phyloP scores from a whole-genome alignment of 2,329 filamentous ascomycete genomes.

The Septoria petroselini region DNA sequence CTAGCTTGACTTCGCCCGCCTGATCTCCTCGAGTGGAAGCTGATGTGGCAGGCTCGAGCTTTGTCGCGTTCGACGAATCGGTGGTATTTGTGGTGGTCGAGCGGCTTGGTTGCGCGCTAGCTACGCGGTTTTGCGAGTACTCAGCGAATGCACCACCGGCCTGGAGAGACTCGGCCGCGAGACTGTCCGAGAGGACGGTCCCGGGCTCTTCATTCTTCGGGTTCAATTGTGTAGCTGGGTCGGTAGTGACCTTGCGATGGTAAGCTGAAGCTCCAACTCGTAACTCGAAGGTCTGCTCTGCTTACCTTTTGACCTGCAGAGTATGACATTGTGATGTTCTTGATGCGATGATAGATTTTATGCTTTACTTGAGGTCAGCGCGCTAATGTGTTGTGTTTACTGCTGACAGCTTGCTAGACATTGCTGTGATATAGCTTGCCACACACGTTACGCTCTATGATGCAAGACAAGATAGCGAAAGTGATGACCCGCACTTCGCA shows the following conservation, averaged over 20 bases:
- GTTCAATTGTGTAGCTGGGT: slow-evolving; percentile 48
- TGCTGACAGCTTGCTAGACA: not conserved
- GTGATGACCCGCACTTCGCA: too few relatives aligned
- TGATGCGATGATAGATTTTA: not conserved
- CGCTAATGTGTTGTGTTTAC: not conserved
- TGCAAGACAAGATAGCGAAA: too few relatives aligned
- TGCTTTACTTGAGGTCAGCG: too few relatives aligned
- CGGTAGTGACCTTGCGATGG: slow-evolving; percentile 33
- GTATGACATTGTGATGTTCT: slow-evolving; percentile 10
- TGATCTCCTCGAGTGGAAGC: slow-evolving; percentile 36
- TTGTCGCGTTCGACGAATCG: slow-evolving; percentile 53
- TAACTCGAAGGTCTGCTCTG: not conserved
- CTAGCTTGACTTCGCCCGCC: too few relatives aligned
- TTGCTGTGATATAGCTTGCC: too few relatives aligned
- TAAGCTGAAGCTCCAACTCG: not conserved
- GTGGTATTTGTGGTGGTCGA: slow-evolving; percentile 57
- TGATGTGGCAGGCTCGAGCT: slow-evolving; percentile 49
- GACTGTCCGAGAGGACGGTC: slow-evolving; percentile 63
- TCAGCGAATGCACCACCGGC: slow-evolving; percentile 59
- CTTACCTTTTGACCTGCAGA: slow-evolving; percentile 15
- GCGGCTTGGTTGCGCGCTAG: slow-evolving; percentile 49
- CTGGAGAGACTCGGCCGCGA: slow-evolving; percentile 69
- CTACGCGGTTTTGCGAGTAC: slow-evolving; percentile 55
- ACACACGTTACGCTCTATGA: too few relatives aligned
- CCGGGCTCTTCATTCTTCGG: slow-evolving; percentile 63